These are phyloP conservation scores for Candida caryicola DNA, from an alignment of 805 yeast genomes.

Conservation along the genomic window DNA sequence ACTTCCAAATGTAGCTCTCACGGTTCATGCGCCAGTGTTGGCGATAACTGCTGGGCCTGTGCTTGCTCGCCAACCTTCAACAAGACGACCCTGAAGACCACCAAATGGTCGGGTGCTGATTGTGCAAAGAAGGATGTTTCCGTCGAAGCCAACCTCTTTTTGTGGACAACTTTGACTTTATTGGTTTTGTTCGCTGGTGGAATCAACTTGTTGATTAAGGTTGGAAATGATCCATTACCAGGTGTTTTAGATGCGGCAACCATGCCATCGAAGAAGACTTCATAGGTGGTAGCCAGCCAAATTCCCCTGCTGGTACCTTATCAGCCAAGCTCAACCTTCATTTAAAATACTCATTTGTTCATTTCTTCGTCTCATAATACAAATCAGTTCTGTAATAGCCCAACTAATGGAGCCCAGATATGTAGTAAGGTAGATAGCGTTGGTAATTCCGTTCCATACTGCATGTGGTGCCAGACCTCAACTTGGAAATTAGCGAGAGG, in stretches of 20 bases:
- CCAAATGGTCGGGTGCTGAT: conserved; percentile 54
- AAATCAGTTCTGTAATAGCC: too few species aligned
- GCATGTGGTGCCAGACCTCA: too few species aligned
- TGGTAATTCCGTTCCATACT: too few species aligned
- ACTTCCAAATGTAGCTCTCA: conserved; percentile 53
- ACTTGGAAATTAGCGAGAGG: too few species aligned
- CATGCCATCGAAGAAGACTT: conserved; percentile 36
- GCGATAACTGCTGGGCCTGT: conserved; percentile 48
- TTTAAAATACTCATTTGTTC: background rate
- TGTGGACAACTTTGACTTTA: conserved; percentile 61
- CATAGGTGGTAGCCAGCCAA: too few species aligned
- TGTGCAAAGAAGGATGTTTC: conserved; percentile 70
- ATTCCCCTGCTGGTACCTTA: background rate
- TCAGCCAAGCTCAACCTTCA: background rate
- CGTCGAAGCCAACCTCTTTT: conserved; percentile 61
- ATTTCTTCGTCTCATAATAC: conserved; percentile 1
- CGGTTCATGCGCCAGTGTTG: conserved; percentile 45
- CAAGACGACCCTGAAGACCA: conserved; percentile 42
- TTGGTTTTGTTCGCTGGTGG: conserved; percentile 48
- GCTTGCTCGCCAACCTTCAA: conserved; percentile 45
- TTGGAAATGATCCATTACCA: conserved; percentile 64
- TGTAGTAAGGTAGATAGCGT: too few species aligned
- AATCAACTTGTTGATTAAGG: conserved; percentile 47
- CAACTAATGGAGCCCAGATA: too few species aligned
- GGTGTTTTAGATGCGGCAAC: conserved; percentile 66